phyloP scores from a whole-genome alignment of 2,329 filamentous ascomycete genomes.

The Tolypocladium ovalisporum region DNA sequence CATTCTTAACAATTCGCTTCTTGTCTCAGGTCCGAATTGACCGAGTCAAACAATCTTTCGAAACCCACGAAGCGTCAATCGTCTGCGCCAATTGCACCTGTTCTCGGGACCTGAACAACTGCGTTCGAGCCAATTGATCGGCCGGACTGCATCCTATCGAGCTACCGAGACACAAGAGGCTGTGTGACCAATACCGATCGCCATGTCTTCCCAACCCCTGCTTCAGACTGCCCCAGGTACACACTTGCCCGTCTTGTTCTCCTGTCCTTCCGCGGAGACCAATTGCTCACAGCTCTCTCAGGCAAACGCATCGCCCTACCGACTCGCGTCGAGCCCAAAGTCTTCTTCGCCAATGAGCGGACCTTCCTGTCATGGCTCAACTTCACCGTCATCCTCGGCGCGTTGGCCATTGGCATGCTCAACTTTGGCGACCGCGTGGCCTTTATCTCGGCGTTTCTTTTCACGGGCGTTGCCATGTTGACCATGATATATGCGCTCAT shows the following conservation, averaged over 20 bases:
- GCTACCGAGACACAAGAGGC: not conserved
- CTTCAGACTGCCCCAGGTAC: slow-evolving; percentile 87
- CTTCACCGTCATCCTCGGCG: slow-evolving; percentile 96
- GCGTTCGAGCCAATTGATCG: not conserved
- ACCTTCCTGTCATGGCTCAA: slow-evolving; percentile 99
- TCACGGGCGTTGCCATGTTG: slow-evolving; percentile 87
- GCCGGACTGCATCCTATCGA: not conserved
- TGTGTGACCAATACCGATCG: slow-evolving; percentile 13
- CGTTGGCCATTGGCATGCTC: slow-evolving; percentile 89
- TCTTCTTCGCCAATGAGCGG: slow-evolving; percentile 99
- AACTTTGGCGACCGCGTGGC: slow-evolving; percentile 95
- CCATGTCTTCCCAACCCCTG: slow-evolving; percentile 92
- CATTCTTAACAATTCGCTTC: not conserved
- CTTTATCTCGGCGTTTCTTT: slow-evolving; percentile 86
- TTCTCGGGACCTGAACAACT: not conserved
- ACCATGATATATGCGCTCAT: slow-evolving; percentile 92
- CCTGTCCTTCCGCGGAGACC: not conserved
- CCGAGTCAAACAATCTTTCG: not conserved
- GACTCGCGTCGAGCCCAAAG: slow-evolving; percentile 95
- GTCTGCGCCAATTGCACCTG: not conserved
- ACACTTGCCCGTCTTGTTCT: slow-evolving; percentile 11
- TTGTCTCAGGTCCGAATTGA: not conserved
- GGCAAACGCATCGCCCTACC: slow-evolving; percentile 98
- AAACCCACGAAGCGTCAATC: not conserved
- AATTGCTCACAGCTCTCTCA: slow-evolving; percentile 25